These are phyloP conservation scores for Candida coleopterorum DNA, from an alignment of 805 yeast genomes.

Conservation along the genomic window DNA sequence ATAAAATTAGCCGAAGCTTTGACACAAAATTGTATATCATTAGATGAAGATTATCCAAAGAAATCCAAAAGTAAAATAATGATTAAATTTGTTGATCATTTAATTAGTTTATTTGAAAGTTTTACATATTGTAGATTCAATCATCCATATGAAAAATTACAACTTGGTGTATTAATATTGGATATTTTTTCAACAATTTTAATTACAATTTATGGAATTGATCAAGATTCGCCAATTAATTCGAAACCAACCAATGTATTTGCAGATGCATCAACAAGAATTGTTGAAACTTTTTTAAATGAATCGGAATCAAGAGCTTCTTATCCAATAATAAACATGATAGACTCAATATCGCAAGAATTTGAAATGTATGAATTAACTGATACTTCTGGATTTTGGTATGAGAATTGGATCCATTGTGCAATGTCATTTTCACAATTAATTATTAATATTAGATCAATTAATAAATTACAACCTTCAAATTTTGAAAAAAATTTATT, in stretches of 20 bases:
- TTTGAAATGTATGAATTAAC: slow-evolving; percentile 32
- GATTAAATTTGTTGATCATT: slow-evolving; percentile 48
- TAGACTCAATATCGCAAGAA: slow-evolving; percentile 42
- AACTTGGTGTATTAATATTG: slow-evolving; percentile 54
- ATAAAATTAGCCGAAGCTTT: slow-evolving; percentile 52
- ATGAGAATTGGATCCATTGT: slow-evolving; percentile 44
- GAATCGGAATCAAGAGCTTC: slow-evolving; percentile 47
- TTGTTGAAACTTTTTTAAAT: slow-evolving; percentile 54
- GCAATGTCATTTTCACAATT: slow-evolving; percentile 54
- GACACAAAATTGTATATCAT: slow-evolving; percentile 42
- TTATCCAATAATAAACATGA: slow-evolving; percentile 46
- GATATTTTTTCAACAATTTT: slow-evolving; percentile 53
- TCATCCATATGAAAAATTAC: slow-evolving; percentile 50
- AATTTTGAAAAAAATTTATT: slow-evolving; percentile 61
- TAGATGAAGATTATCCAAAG: slow-evolving; percentile 16
- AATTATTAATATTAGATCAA: slow-evolving; percentile 53
- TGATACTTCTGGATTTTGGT: slow-evolving; percentile 45
- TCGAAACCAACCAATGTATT: slow-evolving; percentile 43
- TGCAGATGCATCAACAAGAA: slow-evolving; percentile 44
- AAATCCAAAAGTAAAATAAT: slow-evolving; percentile 50
- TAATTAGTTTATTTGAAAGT: slow-evolving; percentile 69
- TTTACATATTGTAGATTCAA: slow-evolving; percentile 66
- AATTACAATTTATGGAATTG: slow-evolving; percentile 51
- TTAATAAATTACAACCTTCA: slow-evolving; percentile 49
- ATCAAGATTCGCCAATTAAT: slow-evolving; percentile 30